Percentiles rank a stretch among this genome's conserved stretches.
Conservation (phyloP, 2,329 filamentous ascomycete species). For the Colletotrichum godetiae region DNA sequence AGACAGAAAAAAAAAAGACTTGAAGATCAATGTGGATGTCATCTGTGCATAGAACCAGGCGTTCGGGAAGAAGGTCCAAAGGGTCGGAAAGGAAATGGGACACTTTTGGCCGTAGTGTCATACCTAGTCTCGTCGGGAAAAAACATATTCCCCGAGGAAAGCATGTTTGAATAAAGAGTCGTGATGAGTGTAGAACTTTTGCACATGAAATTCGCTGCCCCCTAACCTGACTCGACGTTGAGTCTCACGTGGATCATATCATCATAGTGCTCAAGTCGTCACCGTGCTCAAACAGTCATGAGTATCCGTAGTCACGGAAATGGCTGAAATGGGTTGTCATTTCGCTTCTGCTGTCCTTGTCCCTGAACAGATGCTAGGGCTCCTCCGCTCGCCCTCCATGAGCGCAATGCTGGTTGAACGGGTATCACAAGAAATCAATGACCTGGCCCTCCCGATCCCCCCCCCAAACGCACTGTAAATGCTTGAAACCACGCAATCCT, state of each 20-base stretch:
- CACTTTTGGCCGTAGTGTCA: slow-evolving; percentile 2
- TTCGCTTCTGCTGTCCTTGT: slow-evolving; percentile 3
- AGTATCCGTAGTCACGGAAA: background rate
- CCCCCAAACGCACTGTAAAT: slow-evolving; percentile 27
- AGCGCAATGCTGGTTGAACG: slow-evolving; percentile 24
- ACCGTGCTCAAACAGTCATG: background rate
- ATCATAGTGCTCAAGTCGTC: background rate
- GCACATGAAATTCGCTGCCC: background rate
- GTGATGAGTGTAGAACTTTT: background rate
- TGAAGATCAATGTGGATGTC: slow-evolving; percentile 12
- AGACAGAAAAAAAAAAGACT: background rate
- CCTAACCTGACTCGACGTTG: background rate
- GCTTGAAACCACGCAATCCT: slow-evolving; percentile 10
- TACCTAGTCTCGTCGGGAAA: slow-evolving; percentile 1
- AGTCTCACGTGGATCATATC: background rate
- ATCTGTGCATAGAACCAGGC: slow-evolving; percentile 34
- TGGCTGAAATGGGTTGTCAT: background rate
- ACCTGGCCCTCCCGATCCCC: background rate
- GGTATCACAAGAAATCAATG: slow-evolving; percentile 31
- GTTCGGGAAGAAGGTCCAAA: slow-evolving; percentile 21
- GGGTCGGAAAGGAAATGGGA: slow-evolving; percentile 9
- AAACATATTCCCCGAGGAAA: background rate
- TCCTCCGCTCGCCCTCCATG: background rate
- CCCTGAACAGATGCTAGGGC: background rate
- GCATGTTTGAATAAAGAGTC: slow-evolving; percentile 5